A percentile compares a stretch with the other conserved stretches of the same genome.
These are phyloP conservation scores for Pythium apleroticum DNA, from an alignment of 352 stramenopile species.

Conservation along the genomic window DNA sequence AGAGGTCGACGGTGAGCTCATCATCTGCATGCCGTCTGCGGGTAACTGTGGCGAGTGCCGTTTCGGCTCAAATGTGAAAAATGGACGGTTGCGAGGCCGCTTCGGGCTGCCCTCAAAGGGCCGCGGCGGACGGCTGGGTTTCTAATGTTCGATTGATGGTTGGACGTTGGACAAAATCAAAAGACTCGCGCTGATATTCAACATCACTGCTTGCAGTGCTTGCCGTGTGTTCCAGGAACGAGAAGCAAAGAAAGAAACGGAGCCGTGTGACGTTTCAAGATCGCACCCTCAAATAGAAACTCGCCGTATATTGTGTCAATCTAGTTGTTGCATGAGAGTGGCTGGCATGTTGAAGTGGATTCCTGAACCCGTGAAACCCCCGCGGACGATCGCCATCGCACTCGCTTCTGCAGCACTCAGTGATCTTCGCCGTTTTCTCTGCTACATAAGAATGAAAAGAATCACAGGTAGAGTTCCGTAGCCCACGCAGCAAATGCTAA, in stretches of 20 bases:
- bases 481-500: no score
- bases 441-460: background rate
- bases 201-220: background rate
- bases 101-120: background rate
- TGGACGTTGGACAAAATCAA: background rate
- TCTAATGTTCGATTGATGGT: background rate
- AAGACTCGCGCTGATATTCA: no score
- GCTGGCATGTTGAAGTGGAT: slow-evolving; percentile 1
- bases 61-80: background rate
- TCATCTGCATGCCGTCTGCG: background rate
- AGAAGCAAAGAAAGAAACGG: background rate
- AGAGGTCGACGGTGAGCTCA: no score
- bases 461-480: background rate
- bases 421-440: background rate
- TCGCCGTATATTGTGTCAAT: background rate
- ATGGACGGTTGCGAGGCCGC: slow-evolving; percentile 4
- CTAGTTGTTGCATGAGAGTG: background rate
- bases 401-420: background rate
- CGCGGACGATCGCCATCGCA: background rate
- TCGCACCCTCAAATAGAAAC: slow-evolving; percentile 10
- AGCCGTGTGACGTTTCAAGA: slow-evolving; percentile 26
- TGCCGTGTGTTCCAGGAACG: background rate
- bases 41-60: background rate
- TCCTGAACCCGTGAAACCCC: slow-evolving; percentile 3
- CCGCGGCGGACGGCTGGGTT: background rate